Evolutionary conservation across 108 stramenopile species (phyloP), one percentile per base, ranked within the genome.

Genomic region (Nitzschia putrida): DNA sequence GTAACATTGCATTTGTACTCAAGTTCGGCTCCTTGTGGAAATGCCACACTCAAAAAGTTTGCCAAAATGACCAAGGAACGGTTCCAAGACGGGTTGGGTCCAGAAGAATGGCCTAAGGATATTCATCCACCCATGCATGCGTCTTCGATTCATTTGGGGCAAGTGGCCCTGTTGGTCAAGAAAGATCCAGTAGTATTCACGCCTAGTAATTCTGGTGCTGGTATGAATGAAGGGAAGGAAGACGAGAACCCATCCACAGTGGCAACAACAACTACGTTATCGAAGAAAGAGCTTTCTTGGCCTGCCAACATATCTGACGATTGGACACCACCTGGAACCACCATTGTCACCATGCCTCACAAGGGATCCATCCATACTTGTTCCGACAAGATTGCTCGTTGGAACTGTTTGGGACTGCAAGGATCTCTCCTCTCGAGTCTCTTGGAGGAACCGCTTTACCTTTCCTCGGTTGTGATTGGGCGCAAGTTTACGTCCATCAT

Each of bases 21-120:
- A 12, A 89, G 88, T 49, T 91, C 90, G n/a, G 87, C 90, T 51
- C 93, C 93, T 9, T 94, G 93, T 53, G 93, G 93, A 14, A 94
- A 94, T 72, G 83, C 93, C 9, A 82, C 87, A 8, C 59, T 94
- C 56, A 94, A 94, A 64, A 89, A 83, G 59, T 94, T 94, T 80
- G 78, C 77, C 54, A 89, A 79, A 64, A 90, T 91, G 84, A 67
- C 84, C 13, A 88, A 85, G 51, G 90, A 94, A 69, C 67, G 55
- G 8, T 94, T 87, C 61, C 79, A 83, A 52, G 29, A 71, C 7
- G 80, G 84, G 37, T 56, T 94, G 60, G 82, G 81, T 24, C 74
- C 80, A 50, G 80, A 91, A 51, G 84, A 91, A 63, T 94, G 93
- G 93, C 90, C 90, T 8, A n/a, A 49, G 20, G 29, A 53, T 14